Evolutionary conservation across 176 grass and related monocot genomes (phyloP), one percentile per base, ranked within the genome.

Genomic region (Thalia dealbata): DNA sequence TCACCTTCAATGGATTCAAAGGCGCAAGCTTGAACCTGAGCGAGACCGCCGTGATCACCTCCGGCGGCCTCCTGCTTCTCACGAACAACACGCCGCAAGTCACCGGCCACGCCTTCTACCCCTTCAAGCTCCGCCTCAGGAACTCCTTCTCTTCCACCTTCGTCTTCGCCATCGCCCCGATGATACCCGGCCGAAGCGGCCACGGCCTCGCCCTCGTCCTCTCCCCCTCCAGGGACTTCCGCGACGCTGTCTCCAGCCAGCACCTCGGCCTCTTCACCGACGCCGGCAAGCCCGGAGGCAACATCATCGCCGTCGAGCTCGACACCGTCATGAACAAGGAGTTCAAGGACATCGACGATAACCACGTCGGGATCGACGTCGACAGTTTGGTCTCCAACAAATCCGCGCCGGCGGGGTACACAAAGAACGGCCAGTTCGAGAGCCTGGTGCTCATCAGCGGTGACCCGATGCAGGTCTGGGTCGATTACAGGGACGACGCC

Each of bases 331-430:
- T 58, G 70, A 90, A 86, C 70, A 35, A 70, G 24, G 88, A 90
- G 5, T 78, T 86, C 66, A 2, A 0, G 0, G 88, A 90, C 78
- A 45, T 76, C 2, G 75, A 76, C 69, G 75, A 72, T 66, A 86
- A 90, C 75, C 88, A 90, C 62, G 81, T 86, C 50, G 88, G 88
- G n/a, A 48, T 90, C 44, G 78, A 90, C 62, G 67, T 86, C 66
- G 44, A 81, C 61, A 63, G 59, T 72, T 32, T 86, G 12, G 8
- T 1, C 10, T 90, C 88, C 14, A 0, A 0, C 21, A 15, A 0
- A 7, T 58, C 84, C 0, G 3, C 50, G 1, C 9, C 74, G 52
- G 88, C 69, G 14, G 84, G 81, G 8, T 86, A 81, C 29, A 78
- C 82, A 28, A 74, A 1, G n/a, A 72, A 59, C 21, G 83, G 84